Percentiles rank a stretch among this genome's conserved stretches.
Conservation (phyloP, 1,284 basidiomycete species). For the Peniophora sp. region DNA sequence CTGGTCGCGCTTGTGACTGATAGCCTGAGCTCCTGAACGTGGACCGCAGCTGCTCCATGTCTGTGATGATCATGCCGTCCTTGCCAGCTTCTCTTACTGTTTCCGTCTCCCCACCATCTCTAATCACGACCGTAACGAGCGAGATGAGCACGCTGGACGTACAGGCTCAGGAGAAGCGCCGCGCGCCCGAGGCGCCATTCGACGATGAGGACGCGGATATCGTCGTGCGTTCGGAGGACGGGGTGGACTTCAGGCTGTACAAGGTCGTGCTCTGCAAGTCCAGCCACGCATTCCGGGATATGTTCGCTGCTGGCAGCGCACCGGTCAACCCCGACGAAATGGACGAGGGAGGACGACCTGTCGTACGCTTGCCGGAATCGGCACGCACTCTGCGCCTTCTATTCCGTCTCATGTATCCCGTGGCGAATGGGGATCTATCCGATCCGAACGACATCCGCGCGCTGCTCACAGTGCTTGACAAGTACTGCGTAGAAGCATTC, state of each 20-base stretch:
- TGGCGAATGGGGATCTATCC: background rate
- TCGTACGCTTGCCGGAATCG: conserved; percentile 3
- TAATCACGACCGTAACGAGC: no score
- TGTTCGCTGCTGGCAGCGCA: conserved; percentile 19
- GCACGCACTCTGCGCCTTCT: conserved; percentile 4
- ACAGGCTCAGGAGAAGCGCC: no score
- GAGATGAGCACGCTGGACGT: no score
- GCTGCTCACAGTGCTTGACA: conserved; percentile 6
- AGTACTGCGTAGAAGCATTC: conserved; percentile 4
- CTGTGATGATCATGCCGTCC: no score
- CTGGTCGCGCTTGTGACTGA: no score
- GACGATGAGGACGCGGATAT: conserved; percentile 21
- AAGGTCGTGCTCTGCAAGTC: conserved; percentile 23
- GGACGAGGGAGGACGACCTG: background rate
- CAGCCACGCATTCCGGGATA: conserved; percentile 27
- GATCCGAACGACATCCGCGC: background rate
- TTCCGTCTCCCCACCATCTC: no score
- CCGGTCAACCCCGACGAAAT: conserved; percentile 16
- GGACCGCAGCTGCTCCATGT: no score
- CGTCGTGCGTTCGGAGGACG: conserved; percentile 26
- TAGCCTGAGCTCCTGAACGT: no score
- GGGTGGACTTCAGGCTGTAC: conserved; percentile 25
- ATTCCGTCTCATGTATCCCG: conserved; percentile 6
- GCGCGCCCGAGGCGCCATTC: conserved; percentile 4
- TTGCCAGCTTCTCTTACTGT: no score